These are phyloP conservation scores for Metschnikowia kunwiensis DNA, from an alignment of 805 yeast genomes.

Conservation along the genomic window DNA sequence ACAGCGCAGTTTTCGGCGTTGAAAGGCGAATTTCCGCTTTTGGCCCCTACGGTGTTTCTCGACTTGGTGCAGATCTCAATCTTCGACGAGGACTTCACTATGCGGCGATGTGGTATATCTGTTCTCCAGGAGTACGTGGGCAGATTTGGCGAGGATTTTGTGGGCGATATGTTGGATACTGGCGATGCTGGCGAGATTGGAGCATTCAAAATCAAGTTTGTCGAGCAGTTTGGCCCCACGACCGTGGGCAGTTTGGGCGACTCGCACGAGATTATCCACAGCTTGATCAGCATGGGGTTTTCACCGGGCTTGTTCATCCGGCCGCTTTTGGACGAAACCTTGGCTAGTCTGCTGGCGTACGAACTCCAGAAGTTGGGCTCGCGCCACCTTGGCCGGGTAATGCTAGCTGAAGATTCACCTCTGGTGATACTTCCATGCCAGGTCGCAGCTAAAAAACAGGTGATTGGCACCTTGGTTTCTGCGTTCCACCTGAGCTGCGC, in stretches of 20 bases:
- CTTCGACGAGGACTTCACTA: conserved; percentile 70
- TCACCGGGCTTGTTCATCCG: conserved; percentile 25
- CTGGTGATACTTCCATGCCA: not conserved
- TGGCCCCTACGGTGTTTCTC: conserved; percentile 22
- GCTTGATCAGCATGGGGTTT: conserved; percentile 26
- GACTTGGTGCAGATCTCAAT: conserved; percentile 52
- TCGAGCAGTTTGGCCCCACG: conserved; percentile 56
- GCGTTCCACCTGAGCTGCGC: too few relatives aligned
- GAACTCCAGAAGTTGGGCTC: conserved; percentile 44
- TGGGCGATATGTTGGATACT: conserved; percentile 22
- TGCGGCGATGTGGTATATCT: conserved; percentile 81
- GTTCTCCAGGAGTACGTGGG: conserved; percentile 86
- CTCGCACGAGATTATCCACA: conserved; percentile 18
- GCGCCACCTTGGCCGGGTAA: conserved; percentile 24
- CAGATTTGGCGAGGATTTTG: conserved; percentile 50
- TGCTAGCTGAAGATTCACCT: not conserved
- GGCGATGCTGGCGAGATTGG: conserved; percentile 22
- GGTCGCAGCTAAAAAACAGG: too few relatives aligned
- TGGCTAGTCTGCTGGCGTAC: conserved; percentile 33
- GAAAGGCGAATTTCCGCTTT: conserved; percentile 10
- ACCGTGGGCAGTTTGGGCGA: conserved; percentile 22
- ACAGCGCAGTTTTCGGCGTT: conserved; percentile 16
- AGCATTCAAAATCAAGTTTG: conserved; percentile 43
- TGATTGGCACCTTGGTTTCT: too few relatives aligned
- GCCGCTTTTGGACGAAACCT: conserved; percentile 30